Percentiles rank a stretch among this genome's conserved stretches.
Evolutionary conservation across 257 asterid genomes (phyloP).

Genomic region (Solanum habrochaites): DNA sequence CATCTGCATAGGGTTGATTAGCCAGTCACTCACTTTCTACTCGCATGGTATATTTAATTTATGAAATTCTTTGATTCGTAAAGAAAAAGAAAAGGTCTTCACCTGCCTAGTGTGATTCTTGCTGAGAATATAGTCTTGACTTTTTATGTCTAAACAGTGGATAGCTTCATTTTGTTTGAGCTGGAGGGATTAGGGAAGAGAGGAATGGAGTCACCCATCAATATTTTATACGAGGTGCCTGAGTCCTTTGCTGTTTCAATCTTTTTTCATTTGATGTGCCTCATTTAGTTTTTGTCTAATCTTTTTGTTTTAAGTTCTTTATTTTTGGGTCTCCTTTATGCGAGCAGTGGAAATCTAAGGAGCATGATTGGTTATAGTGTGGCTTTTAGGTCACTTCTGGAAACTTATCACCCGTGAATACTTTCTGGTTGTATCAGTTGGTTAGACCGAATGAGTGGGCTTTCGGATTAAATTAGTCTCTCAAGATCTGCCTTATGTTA

Average conservation of each 20-base stretch:
- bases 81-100: neutral
- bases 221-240: slow-evolving; percentile 12
- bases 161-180: slow-evolving; percentile 23
- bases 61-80: neutral
- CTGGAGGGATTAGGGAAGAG: slow-evolving; percentile 16
- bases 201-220: slow-evolving; percentile 14
- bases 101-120: neutral
- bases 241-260: neutral
- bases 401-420: neutral
- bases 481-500: neutral
- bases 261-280: neutral
- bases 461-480: neutral
- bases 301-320: neutral
- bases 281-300: neutral
- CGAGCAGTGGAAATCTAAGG: neutral
- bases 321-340: neutral
- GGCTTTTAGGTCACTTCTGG: neutral
- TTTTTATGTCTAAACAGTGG: slow-evolving; percentile 5
- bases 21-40: neutral
- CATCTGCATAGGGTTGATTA: neutral
- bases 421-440: neutral
- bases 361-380: neutral
- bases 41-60: neutral
- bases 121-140: neutral
- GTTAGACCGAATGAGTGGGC: neutral